Evolutionary conservation across 2,329 filamentous ascomycete genomes (phyloP), one percentile per base, ranked within the genome.

Genomic region (Elsinoe ampelina): DNA sequence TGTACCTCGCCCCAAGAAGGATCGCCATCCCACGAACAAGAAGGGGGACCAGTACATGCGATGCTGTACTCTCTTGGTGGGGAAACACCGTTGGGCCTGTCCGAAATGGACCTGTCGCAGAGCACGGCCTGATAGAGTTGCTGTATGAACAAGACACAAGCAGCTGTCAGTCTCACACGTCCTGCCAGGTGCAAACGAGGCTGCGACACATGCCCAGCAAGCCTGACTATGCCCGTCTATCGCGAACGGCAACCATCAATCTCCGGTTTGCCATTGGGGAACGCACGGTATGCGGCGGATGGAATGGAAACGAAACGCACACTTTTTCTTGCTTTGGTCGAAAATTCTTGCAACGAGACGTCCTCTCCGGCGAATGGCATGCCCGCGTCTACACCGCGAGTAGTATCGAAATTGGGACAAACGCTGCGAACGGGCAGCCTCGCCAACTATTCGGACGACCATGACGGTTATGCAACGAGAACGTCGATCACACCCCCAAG

Each of bases 201-300:
- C 45, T 50, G 45, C 45, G 45, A 50, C 45, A 50, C 45, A 15
- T 13, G 1, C 30, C 15, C 26, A 30, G 17, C n/a, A 15, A n/a
- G 12, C 34, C 42, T 47, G 20, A 26, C 19, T 13, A 11, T 13
- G 5, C 13, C 10, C 42, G 30, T 50, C 26, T 34, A 50, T 50
- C 32, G 45, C 45, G 45, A 50, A 50, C 45, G 45, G 45, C 45
- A 35, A 50, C 45, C 32, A 50, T 50, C 26, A 50, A 50, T 50
- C 45, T 50, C 45, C 8, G 12, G 15, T 12, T 50, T 20, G 45
- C 43, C n/a, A 22, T n/a, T 48, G 30, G 30, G 22, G 26, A 48
- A 48, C 43, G 43, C 43, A 32, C 43, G 43, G 43, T 48, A n/a
- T 35, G 43, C 30, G 15, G 43, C 22, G n/a, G 22, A 32, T 48